Conservation (phyloP, 192 early-diverging fungal species). For the Podila epigama region DNA sequence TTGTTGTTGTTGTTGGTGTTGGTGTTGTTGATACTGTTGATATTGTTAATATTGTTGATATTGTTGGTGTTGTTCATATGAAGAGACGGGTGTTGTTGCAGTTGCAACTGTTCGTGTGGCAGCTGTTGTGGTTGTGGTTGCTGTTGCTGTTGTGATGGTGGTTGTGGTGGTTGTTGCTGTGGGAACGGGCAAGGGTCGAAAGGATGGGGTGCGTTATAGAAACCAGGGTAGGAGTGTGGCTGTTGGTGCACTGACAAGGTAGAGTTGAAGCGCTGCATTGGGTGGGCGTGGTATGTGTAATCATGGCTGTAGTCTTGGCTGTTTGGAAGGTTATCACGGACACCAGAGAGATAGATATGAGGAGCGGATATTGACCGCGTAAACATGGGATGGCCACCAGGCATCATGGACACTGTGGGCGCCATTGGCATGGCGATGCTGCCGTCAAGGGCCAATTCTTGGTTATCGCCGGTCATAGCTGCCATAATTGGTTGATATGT, state of each 20-base stretch:
- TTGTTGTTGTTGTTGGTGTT: no score
- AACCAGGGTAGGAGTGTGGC: background rate
- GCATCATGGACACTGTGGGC: background rate
- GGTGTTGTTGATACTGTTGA: no score
- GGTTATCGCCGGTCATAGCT: no score
- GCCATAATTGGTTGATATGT: no score
- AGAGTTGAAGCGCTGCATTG: background rate
- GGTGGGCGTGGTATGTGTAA: background rate
- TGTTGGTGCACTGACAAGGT: background rate
- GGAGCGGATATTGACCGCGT: constrained; percentile 32
- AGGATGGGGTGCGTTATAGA: background rate
- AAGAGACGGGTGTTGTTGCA: background rate
- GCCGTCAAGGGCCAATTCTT: no score
- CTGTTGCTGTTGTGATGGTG: background rate
- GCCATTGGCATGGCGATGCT: no score
- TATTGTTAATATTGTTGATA: no score
- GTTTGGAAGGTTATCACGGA: constrained; percentile 1
- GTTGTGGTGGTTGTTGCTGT: background rate
- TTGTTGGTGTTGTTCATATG: no score
- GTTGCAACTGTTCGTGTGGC: background rate
- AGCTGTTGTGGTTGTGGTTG: background rate
- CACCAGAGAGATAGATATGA: constrained; percentile 9
- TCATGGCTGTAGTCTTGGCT: no score
- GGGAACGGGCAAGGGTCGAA: constrained; percentile 7
- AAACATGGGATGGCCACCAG: constrained; percentile 3